Evolutionary conservation across 805 yeast species (phyloP), one percentile per base, ranked within the genome.

Genomic region (Saccharomycopsis fermentans): DNA sequence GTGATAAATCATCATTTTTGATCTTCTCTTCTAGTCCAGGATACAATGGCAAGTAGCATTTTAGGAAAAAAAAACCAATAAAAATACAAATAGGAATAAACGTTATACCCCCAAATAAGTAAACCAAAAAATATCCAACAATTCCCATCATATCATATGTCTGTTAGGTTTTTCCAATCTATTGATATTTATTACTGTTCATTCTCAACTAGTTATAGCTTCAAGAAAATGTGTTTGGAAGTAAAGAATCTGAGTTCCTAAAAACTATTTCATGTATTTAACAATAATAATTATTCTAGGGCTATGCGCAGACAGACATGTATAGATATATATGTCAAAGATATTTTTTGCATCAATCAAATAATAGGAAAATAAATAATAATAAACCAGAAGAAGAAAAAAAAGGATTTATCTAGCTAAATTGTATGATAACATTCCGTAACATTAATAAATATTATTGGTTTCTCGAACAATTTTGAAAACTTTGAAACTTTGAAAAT

Each of bases 81-180:
- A 76, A 34, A 0, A 82, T 39, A 1, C 81, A 59, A 39, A 84
- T 60, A 0, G 96, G 96, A 24, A 89, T 69, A 62, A 91, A 81
- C 0, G 97, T 89, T 6, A 90, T 55, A 0, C 97, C 97, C 6
- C 97, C 97, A 2, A 87, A 51, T 1, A 89, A 55, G 67, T 89
- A 90, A 0, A 78, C 73, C 19, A 74, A 64, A 0, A 83, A 43
- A 50, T 76, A 70, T 21, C 50, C 50, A 24, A 43, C 4, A 43
- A 43, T 43, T 12, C 29, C 26, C 50, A 43, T 43, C 11, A 9
- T 43, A 21, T 9, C 8, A 11, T 40, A 40, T 40, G 12, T 14
- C 35, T 32, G 35, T 2, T 2, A 32, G 12, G 12, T 4, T 32
- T 32, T 14, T 6, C 35, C 12, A 4, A 32, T 6, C 32, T 27